Evolutionary conservation across 495 filamentous ascomycete species (phyloP).

Genomic region (Penicillium tannophilum): DNA sequence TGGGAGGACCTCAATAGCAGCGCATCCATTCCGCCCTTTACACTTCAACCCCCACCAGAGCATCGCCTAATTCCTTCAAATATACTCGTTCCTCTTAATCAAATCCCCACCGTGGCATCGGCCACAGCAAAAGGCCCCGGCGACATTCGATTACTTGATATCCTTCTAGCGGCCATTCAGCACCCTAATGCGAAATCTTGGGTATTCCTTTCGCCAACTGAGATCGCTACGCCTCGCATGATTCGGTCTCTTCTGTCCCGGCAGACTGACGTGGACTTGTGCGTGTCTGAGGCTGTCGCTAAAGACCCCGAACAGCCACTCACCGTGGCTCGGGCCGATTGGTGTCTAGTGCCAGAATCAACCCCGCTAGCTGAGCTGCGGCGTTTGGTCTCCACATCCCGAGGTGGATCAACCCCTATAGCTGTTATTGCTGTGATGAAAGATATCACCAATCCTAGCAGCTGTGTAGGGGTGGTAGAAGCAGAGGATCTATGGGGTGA

Average conservation of each 20-base stretch:
- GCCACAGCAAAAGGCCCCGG: conserved; percentile 33
- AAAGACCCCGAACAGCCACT: conserved; percentile 23
- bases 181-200: conserved; percentile 48
- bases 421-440: conserved; percentile 39
- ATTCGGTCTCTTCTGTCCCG: conserved; percentile 39
- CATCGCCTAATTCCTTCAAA: conserved; percentile 19
- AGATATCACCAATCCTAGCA: conserved; percentile 23
- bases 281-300: conserved; percentile 26
- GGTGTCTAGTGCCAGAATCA: conserved; percentile 36
- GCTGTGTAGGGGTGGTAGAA: conserved; percentile 40
- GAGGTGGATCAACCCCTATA: conserved; percentile 15
- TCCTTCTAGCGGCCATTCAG: conserved; percentile 49
- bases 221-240: conserved; percentile 40
- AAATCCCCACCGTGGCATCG: conserved; percentile 44
- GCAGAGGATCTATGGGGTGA: conserved; percentile 37
- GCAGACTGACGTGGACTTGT: conserved; percentile 36
- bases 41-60: conserved; percentile 22
- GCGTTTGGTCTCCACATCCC: conserved; percentile 25
- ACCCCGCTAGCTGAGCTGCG: conserved; percentile 37
- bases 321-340: conserved; percentile 30
- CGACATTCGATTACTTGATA: conserved; percentile 39
- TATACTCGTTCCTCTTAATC: conserved; percentile 32
- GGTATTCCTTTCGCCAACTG: conserved; percentile 39
- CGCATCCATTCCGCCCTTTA: conserved; percentile 22
- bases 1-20: conserved; percentile 33